These are phyloP conservation scores for Pistacia vera DNA, from an alignment of 345 rosid species.

Conservation along the genomic window DNA sequence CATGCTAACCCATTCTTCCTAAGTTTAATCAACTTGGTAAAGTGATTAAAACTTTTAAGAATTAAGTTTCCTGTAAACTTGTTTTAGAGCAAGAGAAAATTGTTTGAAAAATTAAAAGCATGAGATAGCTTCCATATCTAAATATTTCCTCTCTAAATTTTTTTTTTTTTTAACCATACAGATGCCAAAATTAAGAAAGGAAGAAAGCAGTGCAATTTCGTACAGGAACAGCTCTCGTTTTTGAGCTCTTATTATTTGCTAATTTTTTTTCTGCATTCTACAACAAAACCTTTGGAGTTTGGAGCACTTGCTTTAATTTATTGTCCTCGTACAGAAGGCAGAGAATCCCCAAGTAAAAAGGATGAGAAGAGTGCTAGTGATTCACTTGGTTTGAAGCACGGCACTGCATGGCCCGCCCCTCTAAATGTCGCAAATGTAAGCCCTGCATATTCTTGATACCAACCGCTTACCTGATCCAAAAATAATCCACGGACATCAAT, in stretches of 20 bases:
- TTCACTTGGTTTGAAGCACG: conserved; percentile 71
- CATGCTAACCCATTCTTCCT: too few species aligned
- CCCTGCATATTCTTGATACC: conserved; percentile 91
- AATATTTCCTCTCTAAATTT: too few species aligned
- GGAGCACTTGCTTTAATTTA: not conserved
- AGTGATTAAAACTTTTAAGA: too few species aligned
- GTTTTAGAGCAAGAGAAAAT: too few species aligned
- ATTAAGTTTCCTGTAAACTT: too few species aligned
- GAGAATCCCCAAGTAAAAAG: conserved; percentile 57
- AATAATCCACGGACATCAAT: not conserved
- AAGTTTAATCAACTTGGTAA: too few species aligned
- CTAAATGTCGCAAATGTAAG: conserved; percentile 86
- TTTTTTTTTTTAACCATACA: too few species aligned
- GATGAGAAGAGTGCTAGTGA: conserved; percentile 75
- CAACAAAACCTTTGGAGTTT: not conserved
- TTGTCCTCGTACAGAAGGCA: conserved; percentile 28
- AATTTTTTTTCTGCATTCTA: not conserved
- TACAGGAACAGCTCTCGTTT: not conserved
- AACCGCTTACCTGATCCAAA: conserved; percentile 70
- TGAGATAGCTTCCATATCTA: too few species aligned
- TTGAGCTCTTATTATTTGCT: not conserved
- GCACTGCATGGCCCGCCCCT: conserved; percentile 99
- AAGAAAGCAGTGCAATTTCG: not conserved
- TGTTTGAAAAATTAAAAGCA: too few species aligned
- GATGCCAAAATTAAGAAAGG: not conserved